These are phyloP conservation scores for Plasmodium billcollinsi DNA, from an alignment of 169 alveolate genomes.

Conservation along the genomic window DNA sequence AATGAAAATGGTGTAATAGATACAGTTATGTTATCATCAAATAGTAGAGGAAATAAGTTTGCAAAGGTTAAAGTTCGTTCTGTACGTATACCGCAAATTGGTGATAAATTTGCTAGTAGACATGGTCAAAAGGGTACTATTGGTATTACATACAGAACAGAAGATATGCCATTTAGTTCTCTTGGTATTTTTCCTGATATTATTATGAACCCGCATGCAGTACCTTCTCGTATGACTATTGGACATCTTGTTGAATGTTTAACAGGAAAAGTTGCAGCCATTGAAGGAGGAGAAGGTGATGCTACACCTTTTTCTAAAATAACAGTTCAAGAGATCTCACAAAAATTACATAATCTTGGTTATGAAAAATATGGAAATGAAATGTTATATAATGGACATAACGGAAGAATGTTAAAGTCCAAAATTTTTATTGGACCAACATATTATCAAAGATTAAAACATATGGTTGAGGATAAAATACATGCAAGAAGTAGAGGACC, in stretches of 20 bases:
- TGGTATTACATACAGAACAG: conserved; percentile 99
- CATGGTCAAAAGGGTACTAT: conserved; percentile 99
- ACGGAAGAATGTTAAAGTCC: conserved; percentile 94
- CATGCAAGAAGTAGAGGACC: conserved; percentile 99
- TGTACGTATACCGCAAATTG: conserved; percentile 97
- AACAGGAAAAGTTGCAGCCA: conserved; percentile 96
- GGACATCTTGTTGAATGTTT: conserved; percentile 99
- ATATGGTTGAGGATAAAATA: conserved; percentile 99
- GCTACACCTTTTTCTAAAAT: conserved; percentile 99
- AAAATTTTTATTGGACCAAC: conserved; percentile 99
- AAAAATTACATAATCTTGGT: conserved; percentile 96
- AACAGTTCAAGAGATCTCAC: conserved; percentile 97
- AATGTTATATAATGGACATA: conserved; percentile 98
- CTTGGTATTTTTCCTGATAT: conserved; percentile 99
- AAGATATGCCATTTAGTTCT: conserved; percentile 98
- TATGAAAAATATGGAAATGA: conserved; percentile 99
- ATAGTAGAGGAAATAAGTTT: conserved; percentile 96
- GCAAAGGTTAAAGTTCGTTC: conserved; percentile 97
- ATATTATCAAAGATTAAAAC: conserved; percentile 99
- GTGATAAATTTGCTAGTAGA: conserved; percentile 99
- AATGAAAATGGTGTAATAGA: conserved; percentile 97
- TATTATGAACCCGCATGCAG: conserved; percentile 99
- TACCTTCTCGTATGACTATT: conserved; percentile 99
- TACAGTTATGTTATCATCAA: conserved; percentile 97
- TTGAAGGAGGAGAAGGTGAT: conserved; percentile 98